Evolutionary conservation across 441 rosid species (phyloP).

Genomic region (Erodium texanum): DNA sequence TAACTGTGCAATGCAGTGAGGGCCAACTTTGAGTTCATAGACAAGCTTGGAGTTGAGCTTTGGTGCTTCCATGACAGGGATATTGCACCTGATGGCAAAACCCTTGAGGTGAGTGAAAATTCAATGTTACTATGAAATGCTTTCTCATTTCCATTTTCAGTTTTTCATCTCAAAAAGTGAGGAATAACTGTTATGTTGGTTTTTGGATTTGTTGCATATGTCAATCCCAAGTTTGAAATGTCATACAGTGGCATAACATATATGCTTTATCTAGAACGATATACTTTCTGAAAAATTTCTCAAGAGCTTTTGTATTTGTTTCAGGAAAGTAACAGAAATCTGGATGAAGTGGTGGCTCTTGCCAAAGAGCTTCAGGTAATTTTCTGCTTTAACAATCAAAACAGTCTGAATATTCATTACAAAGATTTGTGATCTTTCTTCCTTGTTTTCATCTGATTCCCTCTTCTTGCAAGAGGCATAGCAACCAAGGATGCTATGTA

Average conservation of each 20-base stretch:
- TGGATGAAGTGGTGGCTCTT: slow-evolving; percentile 87
- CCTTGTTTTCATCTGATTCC: background rate
- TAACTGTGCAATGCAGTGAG: slow-evolving; percentile 54
- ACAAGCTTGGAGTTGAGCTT: slow-evolving; percentile 81
- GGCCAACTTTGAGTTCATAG: slow-evolving; percentile 88
- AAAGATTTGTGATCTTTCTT: background rate
- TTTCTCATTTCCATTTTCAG: background rate
- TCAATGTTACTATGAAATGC: background rate
- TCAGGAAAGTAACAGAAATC: slow-evolving; percentile 78
- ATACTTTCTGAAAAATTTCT: background rate
- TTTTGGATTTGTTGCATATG: background rate
- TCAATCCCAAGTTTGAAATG: background rate
- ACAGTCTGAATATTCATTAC: background rate
- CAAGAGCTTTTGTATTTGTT: slow-evolving; percentile 7
- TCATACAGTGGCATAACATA: background rate
- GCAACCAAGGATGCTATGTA: no score
- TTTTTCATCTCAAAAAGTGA: no score
- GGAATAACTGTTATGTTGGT: background rate
- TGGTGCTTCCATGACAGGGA: slow-evolving; percentile 99
- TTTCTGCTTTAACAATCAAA: background rate
- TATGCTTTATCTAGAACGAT: background rate
- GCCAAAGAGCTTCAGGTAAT: slow-evolving; percentile 84
- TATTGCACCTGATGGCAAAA: slow-evolving; percentile 78
- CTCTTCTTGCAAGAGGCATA: no score
- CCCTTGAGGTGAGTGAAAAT: slow-evolving; percentile 49